These are phyloP conservation scores for Citrullus amarus DNA, from an alignment of 306 rosid genomes.

Conservation along the genomic window DNA sequence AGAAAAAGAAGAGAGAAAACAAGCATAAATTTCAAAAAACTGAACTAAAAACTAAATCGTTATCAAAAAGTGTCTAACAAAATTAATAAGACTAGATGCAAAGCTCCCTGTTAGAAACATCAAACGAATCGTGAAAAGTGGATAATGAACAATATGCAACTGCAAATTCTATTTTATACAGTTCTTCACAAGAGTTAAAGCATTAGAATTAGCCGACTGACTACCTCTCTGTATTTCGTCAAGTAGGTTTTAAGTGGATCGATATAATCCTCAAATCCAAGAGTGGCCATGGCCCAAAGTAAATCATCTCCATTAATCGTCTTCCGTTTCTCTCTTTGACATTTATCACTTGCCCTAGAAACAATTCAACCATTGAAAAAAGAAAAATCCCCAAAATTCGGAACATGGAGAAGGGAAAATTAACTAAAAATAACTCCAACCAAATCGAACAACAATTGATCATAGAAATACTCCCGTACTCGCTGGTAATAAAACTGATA, in stretches of 20 bases:
- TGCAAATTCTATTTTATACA: neutral
- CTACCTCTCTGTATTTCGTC: slow-evolving; percentile 76
- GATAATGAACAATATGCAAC: neutral
- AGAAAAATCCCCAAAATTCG: neutral
- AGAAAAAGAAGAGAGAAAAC: too few relatives aligned
- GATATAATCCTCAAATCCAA: slow-evolving; percentile 88
- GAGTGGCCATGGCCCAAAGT: slow-evolving; percentile 97
- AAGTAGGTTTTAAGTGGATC: slow-evolving; percentile 87
- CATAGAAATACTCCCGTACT: slow-evolving; percentile 22
- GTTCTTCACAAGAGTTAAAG: neutral
- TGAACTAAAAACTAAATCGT: too few relatives aligned
- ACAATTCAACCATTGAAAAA: slow-evolving; percentile 8
- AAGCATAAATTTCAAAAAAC: too few relatives aligned
- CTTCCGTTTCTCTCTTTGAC: slow-evolving; percentile 97
- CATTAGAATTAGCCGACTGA: neutral
- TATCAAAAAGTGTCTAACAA: too few relatives aligned
- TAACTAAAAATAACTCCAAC: neutral
- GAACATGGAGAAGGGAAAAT: neutral
- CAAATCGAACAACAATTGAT: neutral
- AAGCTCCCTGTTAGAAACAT: neutral
- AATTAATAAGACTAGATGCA: neutral
- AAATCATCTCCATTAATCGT: slow-evolving; percentile 93
- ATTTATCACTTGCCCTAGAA: slow-evolving; percentile 90
- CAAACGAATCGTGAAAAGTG: neutral
- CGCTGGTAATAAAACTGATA: slow-evolving; percentile 95